A percentile compares a stretch with the other conserved stretches of the same genome.
These are phyloP conservation scores for Linanthus parryae DNA, from an alignment of 148 eudicot genomes.

Conservation along the genomic window DNA sequence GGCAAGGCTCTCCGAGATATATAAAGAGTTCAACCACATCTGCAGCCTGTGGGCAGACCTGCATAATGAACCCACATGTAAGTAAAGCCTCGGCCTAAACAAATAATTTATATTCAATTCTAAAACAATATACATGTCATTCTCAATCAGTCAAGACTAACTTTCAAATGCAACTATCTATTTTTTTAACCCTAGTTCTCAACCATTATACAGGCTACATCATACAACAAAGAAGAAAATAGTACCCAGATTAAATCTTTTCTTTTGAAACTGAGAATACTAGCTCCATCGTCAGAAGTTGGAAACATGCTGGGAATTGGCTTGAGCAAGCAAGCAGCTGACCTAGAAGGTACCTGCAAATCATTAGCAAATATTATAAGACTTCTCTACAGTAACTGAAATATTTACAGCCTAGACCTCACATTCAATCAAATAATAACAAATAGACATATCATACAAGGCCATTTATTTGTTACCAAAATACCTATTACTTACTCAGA, in stretches of 20 bases:
- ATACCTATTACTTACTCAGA: too few species aligned
- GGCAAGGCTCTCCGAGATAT: slow-evolving; percentile 95
- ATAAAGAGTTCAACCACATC: slow-evolving; percentile 95
- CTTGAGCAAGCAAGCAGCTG: slow-evolving; percentile 84
- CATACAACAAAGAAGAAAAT: slow-evolving; percentile 4
- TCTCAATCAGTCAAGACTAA: neutral
- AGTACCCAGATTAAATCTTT: slow-evolving; percentile 90
- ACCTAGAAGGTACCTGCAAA: slow-evolving; percentile 76
- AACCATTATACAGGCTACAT: too few species aligned
- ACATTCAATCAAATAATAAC: too few species aligned
- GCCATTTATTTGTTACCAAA: too few species aligned
- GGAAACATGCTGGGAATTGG: slow-evolving; percentile 76
- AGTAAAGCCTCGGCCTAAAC: slow-evolving; percentile 1
- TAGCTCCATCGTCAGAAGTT: slow-evolving; percentile 51
- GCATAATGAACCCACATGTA: slow-evolving; percentile 19
- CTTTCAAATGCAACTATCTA: neutral
- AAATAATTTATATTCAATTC: neutral
- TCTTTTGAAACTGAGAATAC: slow-evolving; percentile 83
- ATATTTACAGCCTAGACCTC: too few species aligned
- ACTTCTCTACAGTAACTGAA: too few species aligned
- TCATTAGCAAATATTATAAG: too few species aligned
- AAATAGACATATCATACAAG: too few species aligned
- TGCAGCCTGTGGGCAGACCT: slow-evolving; percentile 87
- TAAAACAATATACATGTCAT: neutral
- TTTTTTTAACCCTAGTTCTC: too few species aligned